These are phyloP conservation scores for Jatropha curcas DNA, from an alignment of 345 rosid genomes.

Conservation along the genomic window DNA sequence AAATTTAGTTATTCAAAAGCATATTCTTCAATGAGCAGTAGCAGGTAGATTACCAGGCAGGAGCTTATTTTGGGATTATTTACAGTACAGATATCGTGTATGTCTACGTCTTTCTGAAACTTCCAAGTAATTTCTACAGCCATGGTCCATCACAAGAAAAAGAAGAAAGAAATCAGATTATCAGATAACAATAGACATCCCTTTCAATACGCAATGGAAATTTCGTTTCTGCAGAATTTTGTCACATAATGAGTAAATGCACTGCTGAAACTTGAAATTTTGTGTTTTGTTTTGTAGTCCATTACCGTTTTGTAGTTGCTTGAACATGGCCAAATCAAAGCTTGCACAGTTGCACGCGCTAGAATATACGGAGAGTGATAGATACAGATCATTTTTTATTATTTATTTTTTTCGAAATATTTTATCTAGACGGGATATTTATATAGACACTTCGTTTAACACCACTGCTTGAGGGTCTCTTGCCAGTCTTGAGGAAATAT, in stretches of 20 bases:
- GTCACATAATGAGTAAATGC: not conserved
- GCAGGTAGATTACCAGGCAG: no score
- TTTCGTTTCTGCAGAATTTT: not conserved
- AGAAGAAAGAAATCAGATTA: no score
- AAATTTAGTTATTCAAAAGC: no score
- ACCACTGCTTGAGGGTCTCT: not conserved
- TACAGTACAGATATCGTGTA: not conserved
- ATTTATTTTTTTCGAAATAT: not conserved
- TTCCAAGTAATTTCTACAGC: constrained; percentile 11
- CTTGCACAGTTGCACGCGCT: no score
- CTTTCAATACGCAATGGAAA: not conserved
- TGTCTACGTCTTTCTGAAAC: not conserved
- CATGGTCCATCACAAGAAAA: not conserved
- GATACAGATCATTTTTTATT: not conserved
- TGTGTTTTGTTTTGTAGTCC: not conserved
- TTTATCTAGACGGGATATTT: not conserved
- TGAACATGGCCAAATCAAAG: not conserved
- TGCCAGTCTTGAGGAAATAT: not conserved
- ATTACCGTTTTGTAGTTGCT: not conserved
- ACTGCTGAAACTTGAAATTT: not conserved
- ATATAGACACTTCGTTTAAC: not conserved
- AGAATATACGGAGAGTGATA: no score
- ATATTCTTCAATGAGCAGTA: no score
- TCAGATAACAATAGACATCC: not conserved
- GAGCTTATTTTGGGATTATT: not conserved